phyloP scores from a whole-genome alignment of 163 green algal genomes.

The Scenedesmus sp. region DNA sequence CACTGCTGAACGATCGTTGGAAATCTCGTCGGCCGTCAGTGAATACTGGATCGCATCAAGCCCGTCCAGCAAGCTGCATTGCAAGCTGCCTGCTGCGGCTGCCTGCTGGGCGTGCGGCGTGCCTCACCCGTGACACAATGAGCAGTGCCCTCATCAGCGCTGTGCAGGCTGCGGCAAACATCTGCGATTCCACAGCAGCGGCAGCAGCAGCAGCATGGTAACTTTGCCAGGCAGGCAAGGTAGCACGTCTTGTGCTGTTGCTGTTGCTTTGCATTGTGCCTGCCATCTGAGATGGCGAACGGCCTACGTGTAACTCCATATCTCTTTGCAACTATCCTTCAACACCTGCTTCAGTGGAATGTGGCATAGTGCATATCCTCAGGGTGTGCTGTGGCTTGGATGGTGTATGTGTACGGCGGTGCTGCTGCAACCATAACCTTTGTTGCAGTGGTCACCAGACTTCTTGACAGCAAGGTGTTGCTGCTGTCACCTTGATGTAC shows the following conservation, averaged over 20 bases:
- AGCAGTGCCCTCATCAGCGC: slow-evolving; percentile 27
- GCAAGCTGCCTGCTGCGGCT: no score
- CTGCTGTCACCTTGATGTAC: slow-evolving; percentile 38
- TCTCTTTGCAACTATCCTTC: not conserved
- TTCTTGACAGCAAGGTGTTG: not conserved
- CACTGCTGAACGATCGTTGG: no score
- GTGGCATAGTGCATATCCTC: no score
- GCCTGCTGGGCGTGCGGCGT: no score
- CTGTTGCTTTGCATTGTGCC: no score
- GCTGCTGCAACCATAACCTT: not conserved
- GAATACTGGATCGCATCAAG: no score
- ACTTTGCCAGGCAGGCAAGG: not conserved
- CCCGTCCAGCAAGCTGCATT: not conserved
- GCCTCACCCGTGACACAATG: slow-evolving; percentile 40
- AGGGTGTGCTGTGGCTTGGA: not conserved
- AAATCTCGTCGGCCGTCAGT: no score
- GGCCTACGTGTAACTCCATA: no score
- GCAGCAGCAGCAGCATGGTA: not conserved
- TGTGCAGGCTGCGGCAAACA: slow-evolving; percentile 32
- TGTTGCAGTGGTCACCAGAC: not conserved
- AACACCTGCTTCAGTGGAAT: no score
- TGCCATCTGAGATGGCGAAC: no score
- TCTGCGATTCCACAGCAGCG: slow-evolving; percentile 18
- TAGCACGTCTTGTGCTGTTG: not conserved
- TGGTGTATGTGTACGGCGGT: not conserved